phyloP scores from a whole-genome alignment of 202 grass and related monocot species.

The Bolboschoenoplectus hybrid region DNA sequence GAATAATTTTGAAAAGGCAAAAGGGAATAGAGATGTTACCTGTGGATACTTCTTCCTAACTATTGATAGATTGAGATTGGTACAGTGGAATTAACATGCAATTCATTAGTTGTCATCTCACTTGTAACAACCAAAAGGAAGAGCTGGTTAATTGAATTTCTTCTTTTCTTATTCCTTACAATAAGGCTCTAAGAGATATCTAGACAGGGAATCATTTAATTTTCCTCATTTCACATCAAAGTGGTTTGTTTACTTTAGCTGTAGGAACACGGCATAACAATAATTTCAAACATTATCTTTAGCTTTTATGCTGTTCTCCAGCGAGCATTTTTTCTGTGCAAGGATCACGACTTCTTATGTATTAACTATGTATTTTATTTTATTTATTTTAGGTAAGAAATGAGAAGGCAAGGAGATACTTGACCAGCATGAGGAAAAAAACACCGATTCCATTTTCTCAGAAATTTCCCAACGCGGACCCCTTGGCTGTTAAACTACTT shows the following conservation, averaged over 20 bases:
- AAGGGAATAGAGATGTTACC: not conserved
- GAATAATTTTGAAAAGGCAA: not conserved
- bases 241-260: not conserved
- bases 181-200: not conserved
- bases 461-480: slow-evolving; percentile 90
- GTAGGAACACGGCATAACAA: not conserved
- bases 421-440: slow-evolving; percentile 97
- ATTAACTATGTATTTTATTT: not conserved
- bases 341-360: not conserved
- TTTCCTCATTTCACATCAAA: not conserved
- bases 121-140: not conserved
- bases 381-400: slow-evolving; percentile 71
- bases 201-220: not conserved
- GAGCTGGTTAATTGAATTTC: not conserved
- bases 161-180: not conserved
- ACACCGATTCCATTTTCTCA: slow-evolving; percentile 76
- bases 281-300: slow-evolving; percentile 32
- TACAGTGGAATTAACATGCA: not conserved
- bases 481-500: slow-evolving; percentile 80
- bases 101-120: not conserved
- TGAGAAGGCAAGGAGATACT: slow-evolving; percentile 97
- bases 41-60: not conserved
- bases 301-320: not conserved
- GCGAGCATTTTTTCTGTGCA: not conserved
- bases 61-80: not conserved